A percentile compares a stretch with the other conserved stretches of the same genome.
These are phyloP conservation scores for Aschersonia sp. DNA, from an alignment of 2,329 filamentous ascomycete species.

Conservation along the genomic window DNA sequence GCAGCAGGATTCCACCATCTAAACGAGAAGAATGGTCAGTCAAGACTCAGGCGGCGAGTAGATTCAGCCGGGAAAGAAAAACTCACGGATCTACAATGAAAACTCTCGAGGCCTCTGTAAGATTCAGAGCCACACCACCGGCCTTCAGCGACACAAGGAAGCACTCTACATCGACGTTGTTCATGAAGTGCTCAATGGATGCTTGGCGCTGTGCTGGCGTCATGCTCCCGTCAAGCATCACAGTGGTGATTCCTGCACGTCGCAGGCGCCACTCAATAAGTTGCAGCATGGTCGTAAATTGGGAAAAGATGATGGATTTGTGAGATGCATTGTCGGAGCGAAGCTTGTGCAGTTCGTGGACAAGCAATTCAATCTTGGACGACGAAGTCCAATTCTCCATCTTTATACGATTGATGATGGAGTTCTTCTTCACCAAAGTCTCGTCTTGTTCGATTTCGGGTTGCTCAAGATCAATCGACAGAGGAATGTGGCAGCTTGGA, in stretches of 20 bases:
- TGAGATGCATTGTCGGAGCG: conserved; percentile 85
- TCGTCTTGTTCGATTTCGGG: conserved; percentile 91
- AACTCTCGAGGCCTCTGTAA: conserved; percentile 87
- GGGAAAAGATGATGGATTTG: conserved; percentile 95
- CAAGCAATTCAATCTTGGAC: conserved; percentile 92
- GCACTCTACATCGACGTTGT: conserved; percentile 81
- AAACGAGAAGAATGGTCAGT: too few species aligned
- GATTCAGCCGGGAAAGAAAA: background rate
- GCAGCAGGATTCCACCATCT: conserved; percentile 99
- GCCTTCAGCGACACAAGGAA: conserved; percentile 95
- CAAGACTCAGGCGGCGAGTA: too few species aligned
- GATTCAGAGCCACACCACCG: conserved; percentile 85
- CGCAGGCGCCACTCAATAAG: conserved; percentile 93
- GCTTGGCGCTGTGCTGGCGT: conserved; percentile 84
- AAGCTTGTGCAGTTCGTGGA: conserved; percentile 86
- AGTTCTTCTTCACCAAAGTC: conserved; percentile 76
- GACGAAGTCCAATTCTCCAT: conserved; percentile 99
- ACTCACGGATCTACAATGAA: conserved; percentile 93
- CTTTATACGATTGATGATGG: conserved; percentile 96
- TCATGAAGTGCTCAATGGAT: conserved; percentile 95
- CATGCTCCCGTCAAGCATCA: conserved; percentile 98
- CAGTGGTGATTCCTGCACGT: conserved; percentile 92
- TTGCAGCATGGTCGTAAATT: conserved; percentile 95
- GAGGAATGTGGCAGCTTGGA: conserved; percentile 78
- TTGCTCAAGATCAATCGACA: conserved; percentile 81